These are phyloP conservation scores for Dendrobium huoshanense DNA, from an alignment of 106 monocot genomes.

Conservation along the genomic window DNA sequence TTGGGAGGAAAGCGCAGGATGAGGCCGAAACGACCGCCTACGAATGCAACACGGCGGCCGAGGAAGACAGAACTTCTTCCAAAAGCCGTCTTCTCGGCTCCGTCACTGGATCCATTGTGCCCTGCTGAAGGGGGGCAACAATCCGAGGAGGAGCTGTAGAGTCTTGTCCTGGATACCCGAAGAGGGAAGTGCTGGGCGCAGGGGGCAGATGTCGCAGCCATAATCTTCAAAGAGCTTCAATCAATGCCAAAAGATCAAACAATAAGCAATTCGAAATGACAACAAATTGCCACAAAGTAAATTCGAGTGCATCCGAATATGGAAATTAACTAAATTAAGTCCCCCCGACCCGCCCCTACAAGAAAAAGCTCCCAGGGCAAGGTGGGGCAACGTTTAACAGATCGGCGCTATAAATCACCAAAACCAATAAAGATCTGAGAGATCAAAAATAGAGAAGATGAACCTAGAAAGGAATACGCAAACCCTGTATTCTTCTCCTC, in stretches of 20 bases:
- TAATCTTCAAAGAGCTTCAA: neutral
- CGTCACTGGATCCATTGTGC: neutral
- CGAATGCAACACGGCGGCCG: neutral
- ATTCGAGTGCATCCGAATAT: too few relatives aligned
- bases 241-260: neutral
- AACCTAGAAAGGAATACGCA: too few relatives aligned
- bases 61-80: neutral
- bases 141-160: neutral
- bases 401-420: too few relatives aligned
- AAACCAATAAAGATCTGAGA: too few relatives aligned
- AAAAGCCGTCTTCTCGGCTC: neutral
- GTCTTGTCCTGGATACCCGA: neutral
- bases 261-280: too few relatives aligned
- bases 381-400: too few relatives aligned
- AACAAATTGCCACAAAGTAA: too few relatives aligned
- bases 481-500: too few relatives aligned
- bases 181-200: neutral
- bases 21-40: constrained; percentile 2
- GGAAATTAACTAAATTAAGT: too few relatives aligned
- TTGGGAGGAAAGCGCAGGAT: constrained; percentile 97
- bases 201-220: neutral
- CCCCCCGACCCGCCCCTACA: too few relatives aligned
- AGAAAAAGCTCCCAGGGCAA: too few relatives aligned
- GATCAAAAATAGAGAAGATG: too few relatives aligned
- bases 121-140: neutral